phyloP scores from a whole-genome alignment of 1,139 yeast genomes.

The Yamadazyma atlantica region DNA sequence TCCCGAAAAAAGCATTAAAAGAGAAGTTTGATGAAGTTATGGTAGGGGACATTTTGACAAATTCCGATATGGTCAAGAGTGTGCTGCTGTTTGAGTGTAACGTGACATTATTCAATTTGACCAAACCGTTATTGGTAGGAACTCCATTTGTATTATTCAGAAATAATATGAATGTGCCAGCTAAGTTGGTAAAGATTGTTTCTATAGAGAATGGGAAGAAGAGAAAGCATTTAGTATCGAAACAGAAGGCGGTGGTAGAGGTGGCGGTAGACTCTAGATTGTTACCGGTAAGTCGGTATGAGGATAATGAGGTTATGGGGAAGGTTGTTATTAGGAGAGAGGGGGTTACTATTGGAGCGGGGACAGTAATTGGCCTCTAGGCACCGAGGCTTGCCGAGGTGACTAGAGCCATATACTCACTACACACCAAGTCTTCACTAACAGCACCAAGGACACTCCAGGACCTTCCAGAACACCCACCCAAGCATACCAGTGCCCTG shows the following conservation, averaged over 20 bases:
- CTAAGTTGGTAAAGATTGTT: constrained; percentile 60
- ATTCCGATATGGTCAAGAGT: constrained; percentile 41
- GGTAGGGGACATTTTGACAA: constrained; percentile 70
- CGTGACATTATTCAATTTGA: constrained; percentile 66
- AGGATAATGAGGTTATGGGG: constrained; percentile 66
- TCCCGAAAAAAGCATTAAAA: constrained; percentile 45
- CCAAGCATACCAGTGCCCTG: too few relatives aligned
- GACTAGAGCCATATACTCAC: too few relatives aligned
- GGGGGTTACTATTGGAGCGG: constrained; percentile 89
- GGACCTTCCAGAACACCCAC: too few relatives aligned
- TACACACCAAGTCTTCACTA: too few relatives aligned
- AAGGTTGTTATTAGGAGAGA: constrained; percentile 83
- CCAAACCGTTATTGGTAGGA: constrained; percentile 77
- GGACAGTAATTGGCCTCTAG: too few relatives aligned
- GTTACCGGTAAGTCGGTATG: constrained; percentile 62
- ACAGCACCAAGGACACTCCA: too few relatives aligned
- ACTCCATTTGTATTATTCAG: constrained; percentile 80
- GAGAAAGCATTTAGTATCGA: constrained; percentile 67
- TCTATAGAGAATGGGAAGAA: constrained; percentile 34
- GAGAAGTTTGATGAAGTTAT: constrained; percentile 49
- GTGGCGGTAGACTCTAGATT: constrained; percentile 57
- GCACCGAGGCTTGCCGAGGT: too few relatives aligned
- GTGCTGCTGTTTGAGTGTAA: constrained; percentile 54
- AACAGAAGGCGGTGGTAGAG: constrained; percentile 71
- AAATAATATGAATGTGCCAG: constrained; percentile 77